These are phyloP conservation scores for Teratosphaeria zuluensis DNA, from an alignment of 2,329 filamentous ascomycete genomes.

Conservation along the genomic window DNA sequence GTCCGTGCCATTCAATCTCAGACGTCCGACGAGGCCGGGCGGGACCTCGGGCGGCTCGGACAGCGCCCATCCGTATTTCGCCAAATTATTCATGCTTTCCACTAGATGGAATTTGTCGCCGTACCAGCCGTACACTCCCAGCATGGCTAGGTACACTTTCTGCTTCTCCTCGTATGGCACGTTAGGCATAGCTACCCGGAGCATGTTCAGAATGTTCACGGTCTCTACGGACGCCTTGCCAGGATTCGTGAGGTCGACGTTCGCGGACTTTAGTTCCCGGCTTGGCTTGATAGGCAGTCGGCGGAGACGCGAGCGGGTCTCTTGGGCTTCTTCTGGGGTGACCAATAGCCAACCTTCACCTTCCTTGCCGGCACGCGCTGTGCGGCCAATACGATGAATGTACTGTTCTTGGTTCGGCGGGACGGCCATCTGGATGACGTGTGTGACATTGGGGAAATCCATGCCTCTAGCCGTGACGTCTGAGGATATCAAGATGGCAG, in stretches of 20 bases:
- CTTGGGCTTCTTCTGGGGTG: constrained; percentile 42
- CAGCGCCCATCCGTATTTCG: constrained; percentile 44
- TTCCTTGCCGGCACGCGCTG: constrained; percentile 58
- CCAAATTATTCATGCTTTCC: constrained; percentile 46
- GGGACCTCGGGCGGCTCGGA: constrained; percentile 34
- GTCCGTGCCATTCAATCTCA: not conserved
- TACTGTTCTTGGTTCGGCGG: constrained; percentile 39
- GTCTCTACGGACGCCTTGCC: constrained; percentile 32
- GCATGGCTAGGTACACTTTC: constrained; percentile 47
- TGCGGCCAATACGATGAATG: constrained; percentile 44
- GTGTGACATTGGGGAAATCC: constrained; percentile 45
- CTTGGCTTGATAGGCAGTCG: constrained; percentile 53
- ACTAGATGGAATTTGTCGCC: constrained; percentile 31
- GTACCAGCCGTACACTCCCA: constrained; percentile 43
- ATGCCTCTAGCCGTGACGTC: constrained; percentile 45
- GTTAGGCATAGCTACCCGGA: constrained; percentile 32
- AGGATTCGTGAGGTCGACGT: constrained; percentile 35
- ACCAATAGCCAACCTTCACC: constrained; percentile 63
- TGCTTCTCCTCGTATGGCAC: constrained; percentile 35
- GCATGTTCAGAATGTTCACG: constrained; percentile 35
- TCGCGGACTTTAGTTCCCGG: constrained; percentile 41
- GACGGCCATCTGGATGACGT: constrained; percentile 43
- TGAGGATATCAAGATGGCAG: constrained; percentile 44
- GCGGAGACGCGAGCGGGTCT: constrained; percentile 43
- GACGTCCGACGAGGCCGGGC: not conserved